Evolutionary conservation across 169 alveolate species (phyloP).

Genomic region (Eimeria praecox): DNA sequence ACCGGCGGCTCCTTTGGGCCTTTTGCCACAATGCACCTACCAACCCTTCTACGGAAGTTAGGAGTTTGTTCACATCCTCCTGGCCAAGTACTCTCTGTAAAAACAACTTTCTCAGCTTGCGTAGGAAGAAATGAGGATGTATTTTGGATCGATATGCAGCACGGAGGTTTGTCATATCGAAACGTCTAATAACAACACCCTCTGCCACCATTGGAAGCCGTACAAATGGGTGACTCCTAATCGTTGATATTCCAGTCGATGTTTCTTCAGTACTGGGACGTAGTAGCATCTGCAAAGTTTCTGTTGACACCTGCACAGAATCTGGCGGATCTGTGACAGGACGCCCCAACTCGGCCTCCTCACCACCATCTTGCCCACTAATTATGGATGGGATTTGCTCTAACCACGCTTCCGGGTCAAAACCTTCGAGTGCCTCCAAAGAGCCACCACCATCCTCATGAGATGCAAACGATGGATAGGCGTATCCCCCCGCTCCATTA

Average conservation of each 20-base stretch:
- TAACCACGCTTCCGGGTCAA: not conserved
- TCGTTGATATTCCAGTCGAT: not conserved
- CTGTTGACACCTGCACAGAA: not conserved
- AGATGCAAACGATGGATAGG: not conserved
- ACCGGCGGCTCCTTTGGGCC: not conserved
- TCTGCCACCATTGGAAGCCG: conserved; percentile 19
- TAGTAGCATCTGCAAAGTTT: not conserved
- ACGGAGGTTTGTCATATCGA: not conserved
- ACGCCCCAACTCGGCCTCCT: not conserved
- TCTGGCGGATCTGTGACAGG: not conserved
- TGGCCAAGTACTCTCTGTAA: not conserved
- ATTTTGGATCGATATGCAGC: not conserved
- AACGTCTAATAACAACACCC: not conserved
- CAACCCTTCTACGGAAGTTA: not conserved
- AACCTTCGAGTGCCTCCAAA: not conserved
- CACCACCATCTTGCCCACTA: too few relatives aligned
- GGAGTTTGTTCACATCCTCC: not conserved
- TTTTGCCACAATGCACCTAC: not conserved
- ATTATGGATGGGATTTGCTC: not conserved
- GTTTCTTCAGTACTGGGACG: not conserved
- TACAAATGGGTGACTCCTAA: not conserved
- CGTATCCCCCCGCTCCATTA: too few relatives aligned
- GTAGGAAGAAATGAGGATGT: not conserved
- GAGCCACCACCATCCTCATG: not conserved
- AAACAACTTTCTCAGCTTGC: not conserved